Conservation (phyloP, 2,329 filamentous ascomycete genomes). For the Stemphylium beticola region DNA sequence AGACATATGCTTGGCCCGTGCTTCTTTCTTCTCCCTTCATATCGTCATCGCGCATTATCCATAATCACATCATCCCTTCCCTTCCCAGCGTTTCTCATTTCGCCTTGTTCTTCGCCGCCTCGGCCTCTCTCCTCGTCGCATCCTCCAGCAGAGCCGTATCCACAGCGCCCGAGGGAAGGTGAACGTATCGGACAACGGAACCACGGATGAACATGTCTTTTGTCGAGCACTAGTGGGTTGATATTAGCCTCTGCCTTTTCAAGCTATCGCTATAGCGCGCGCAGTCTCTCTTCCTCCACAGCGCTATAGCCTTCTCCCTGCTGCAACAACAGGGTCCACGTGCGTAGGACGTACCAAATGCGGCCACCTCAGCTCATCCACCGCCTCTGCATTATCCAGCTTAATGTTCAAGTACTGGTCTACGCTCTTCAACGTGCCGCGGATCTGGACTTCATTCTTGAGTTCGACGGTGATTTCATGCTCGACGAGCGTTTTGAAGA, state of each 20-base stretch:
- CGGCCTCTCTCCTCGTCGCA: conserved; percentile 62
- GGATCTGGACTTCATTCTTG: conserved; percentile 98
- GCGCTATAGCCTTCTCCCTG: neutral
- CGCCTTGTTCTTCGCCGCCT: conserved; percentile 46
- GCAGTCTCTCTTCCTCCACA: neutral
- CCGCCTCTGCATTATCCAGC: conserved; percentile 90
- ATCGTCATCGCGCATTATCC: neutral
- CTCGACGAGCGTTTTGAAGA: conserved; percentile 99
- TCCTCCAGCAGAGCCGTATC: conserved; percentile 89
- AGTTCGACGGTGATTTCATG: conserved; percentile 97
- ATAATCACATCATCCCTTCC: neutral
- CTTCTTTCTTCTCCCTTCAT: neutral
- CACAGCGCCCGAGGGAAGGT: conserved; percentile 80
- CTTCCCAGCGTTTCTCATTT: conserved; percentile 30
- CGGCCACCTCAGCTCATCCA: conserved; percentile 93
- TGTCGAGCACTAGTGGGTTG: conserved; percentile 67
- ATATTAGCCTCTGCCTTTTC: neutral
- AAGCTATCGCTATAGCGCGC: conserved; percentile 3
- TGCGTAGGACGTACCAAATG: conserved; percentile 68
- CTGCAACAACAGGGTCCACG: neutral
- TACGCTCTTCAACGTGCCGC: conserved; percentile 93
- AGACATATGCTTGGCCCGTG: neutral
- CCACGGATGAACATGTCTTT: conserved; percentile 97
- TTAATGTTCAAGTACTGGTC: conserved; percentile 99
- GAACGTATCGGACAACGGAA: conserved; percentile 90